Percentiles rank a stretch among this genome's conserved stretches.
Conservation (phyloP, 1,139 yeast species). For the Meyerozyma athensensis region DNA sequence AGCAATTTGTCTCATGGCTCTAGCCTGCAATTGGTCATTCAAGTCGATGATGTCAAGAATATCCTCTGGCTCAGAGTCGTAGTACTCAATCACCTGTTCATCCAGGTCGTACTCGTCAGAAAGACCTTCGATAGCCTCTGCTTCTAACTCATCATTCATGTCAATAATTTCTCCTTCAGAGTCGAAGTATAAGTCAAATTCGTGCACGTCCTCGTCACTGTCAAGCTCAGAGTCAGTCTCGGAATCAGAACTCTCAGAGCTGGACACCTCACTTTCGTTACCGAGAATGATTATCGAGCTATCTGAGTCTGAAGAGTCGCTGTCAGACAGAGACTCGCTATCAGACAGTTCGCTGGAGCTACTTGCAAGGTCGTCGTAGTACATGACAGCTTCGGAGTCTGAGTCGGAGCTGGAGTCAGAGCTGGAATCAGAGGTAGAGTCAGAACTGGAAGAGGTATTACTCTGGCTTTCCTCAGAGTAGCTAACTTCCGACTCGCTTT, state of each 20-base stretch:
- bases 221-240: constrained; percentile 9
- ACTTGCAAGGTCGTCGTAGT: constrained; percentile 7
- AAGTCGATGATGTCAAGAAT: constrained; percentile 31
- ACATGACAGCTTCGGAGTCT: constrained; percentile 6
- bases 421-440: background rate
- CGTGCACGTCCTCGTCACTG: constrained; percentile 18
- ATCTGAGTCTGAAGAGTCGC: constrained; percentile 5
- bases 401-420: constrained; percentile 1
- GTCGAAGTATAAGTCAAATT: constrained; percentile 19
- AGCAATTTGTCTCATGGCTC: constrained; percentile 19
- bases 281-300: constrained; percentile 1
- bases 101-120: constrained; percentile 34
- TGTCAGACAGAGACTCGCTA: constrained; percentile 5
- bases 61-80: constrained; percentile 23
- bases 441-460: background rate
- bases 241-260: constrained; percentile 7
- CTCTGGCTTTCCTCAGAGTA: constrained; percentile 8
- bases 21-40: constrained; percentile 34
- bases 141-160: constrained; percentile 35
- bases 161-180: constrained; percentile 21
- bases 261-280: constrained; percentile 4
- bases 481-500: constrained; percentile 14
- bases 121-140: constrained; percentile 30
- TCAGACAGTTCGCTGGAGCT: constrained; percentile 1
- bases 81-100: constrained; percentile 36